Percentiles rank a stretch among this genome's conserved stretches.
Evolutionary conservation across 345 rosid species (phyloP).

Genomic region (Angophora floribunda): DNA sequence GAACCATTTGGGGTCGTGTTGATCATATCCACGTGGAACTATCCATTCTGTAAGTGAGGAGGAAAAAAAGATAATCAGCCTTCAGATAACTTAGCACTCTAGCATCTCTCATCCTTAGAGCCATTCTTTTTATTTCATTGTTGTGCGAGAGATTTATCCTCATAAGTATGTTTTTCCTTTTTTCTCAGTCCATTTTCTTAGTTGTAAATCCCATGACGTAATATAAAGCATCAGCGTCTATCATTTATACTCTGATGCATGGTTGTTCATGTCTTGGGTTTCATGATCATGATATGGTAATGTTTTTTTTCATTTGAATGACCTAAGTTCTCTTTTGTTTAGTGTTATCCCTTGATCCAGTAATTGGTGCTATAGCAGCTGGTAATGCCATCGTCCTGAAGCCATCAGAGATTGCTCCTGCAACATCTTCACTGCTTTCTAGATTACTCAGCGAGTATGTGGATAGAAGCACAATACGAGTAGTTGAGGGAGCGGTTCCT

Average conservation of each 20-base stretch:
- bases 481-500: constrained; percentile 34
- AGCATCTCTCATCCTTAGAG: neutral
- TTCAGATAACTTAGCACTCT: neutral
- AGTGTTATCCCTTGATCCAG: constrained; percentile 75
- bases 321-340: neutral
- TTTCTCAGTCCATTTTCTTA: neutral
- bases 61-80: neutral
- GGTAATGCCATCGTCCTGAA: constrained; percentile 47
- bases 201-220: neutral
- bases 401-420: constrained; percentile 52
- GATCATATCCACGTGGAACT: constrained; percentile 85
- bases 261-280: neutral
- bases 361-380: constrained; percentile 59
- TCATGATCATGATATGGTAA: neutral
- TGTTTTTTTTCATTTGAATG: neutral
- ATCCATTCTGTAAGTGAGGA: constrained; percentile 48
- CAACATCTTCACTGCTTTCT: constrained; percentile 29
- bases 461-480: constrained; percentile 18
- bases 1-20: constrained; percentile 80
- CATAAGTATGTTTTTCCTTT: neutral
- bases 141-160: neutral
- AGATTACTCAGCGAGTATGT: constrained; percentile 21
- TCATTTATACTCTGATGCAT: neutral
- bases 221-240: neutral
- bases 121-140: neutral